Conservation (phyloP, 176 grass and related monocot species). For the Olyra latifolia region DNA sequence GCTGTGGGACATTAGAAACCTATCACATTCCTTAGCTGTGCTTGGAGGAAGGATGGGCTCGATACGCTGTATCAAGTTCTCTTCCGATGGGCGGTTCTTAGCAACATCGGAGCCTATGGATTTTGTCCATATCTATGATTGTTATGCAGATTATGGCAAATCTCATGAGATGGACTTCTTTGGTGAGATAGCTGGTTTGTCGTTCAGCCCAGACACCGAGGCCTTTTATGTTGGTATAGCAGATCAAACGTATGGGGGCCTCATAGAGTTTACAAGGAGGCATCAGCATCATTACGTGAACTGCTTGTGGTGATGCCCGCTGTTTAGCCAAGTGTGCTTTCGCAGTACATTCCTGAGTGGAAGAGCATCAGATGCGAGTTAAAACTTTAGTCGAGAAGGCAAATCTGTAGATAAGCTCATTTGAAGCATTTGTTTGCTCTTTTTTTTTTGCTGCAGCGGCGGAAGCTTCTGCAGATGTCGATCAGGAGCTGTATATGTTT, state of each 20-base stretch:
- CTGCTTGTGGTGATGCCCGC: constrained; percentile 40
- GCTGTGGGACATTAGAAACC: constrained; percentile 91
- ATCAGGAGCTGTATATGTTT: constrained; percentile 26
- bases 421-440: constrained; percentile 23
- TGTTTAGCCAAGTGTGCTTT: not conserved
- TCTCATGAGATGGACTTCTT: constrained; percentile 85
- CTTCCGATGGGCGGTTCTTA: constrained; percentile 73
- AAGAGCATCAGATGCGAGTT: not conserved
- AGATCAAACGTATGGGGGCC: constrained; percentile 71
- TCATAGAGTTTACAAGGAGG: constrained; percentile 71
- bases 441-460: constrained; percentile 28
- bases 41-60: constrained; percentile 79
- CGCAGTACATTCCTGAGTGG: not conserved
- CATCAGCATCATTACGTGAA: constrained; percentile 60
- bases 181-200: constrained; percentile 80
- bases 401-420: not conserved
- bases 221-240: constrained; percentile 75
- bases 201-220: constrained; percentile 75
- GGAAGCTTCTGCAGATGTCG: constrained; percentile 23
- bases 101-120: constrained; percentile 80
- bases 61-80: constrained; percentile 75
- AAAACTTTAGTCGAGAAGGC: not conserved
- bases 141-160: constrained; percentile 40
- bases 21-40: constrained; percentile 63
- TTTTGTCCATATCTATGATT: constrained; percentile 86